Evolutionary conservation across 169 alveolate genomes (phyloP), one percentile per base, ranked within the genome.

Genomic region (Babesia divergens): DNA sequence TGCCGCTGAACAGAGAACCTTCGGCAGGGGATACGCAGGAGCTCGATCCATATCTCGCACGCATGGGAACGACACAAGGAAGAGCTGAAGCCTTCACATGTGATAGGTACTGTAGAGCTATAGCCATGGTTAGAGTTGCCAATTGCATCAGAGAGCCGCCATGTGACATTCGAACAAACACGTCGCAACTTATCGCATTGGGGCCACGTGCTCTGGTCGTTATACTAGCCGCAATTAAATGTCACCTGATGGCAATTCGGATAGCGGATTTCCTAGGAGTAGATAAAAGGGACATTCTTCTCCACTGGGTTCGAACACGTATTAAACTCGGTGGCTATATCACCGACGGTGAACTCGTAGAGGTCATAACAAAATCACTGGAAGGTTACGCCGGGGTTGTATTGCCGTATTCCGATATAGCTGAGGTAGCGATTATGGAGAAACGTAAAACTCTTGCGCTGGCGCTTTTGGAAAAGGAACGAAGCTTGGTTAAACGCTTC

Each of bases 321-420:
- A 59, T 76, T 8, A 76, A 76, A 37, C 66, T 66, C 16, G 81
- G 81, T n/a, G 32, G 55, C 24, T 72, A 65, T 38, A 43, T 76
- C 65, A 76, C 81, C 28, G 85, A 76, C 40, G 35, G 29, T 8
- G 85, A 76, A 32, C 74, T 76, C 7, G 56, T 44, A 24, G 69
- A 52, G 49, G 34, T 34, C 29, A 76, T 76, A 20, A 65, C 65
- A 13, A 34, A 14, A 34, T 20, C 43, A 7, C 55, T 76, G 28
- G 79, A 66, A n/a, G 60, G 70, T 22, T 66, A 76, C 34, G 64
- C 69, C n/a, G 81, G 81, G 13, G 62, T 65, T 3, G 51, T 76
- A 24, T 46, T 74, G 46, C 71, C 85, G 3, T 76, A 54, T 42
- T 55, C 79, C 38, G 69, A 66, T 29, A 65, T 76, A 11, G 79